Percentiles rank a stretch among this genome's conserved stretches.
Conservation (phyloP, 2,329 filamentous ascomycete genomes). For the Arthrobotrys megalospora region DNA sequence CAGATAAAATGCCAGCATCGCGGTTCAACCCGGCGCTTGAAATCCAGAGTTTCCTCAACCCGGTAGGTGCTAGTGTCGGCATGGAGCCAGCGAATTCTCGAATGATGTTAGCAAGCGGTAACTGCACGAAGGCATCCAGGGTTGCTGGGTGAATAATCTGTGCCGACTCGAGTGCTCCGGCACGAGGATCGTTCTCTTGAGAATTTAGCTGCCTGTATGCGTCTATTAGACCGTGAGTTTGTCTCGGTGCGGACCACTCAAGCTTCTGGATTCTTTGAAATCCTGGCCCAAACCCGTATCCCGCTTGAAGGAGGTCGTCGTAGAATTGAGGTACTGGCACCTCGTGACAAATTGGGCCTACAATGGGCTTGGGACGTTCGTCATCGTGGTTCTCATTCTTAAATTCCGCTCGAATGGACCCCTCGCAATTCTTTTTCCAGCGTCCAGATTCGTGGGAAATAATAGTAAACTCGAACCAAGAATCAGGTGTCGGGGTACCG, state of each 20-base stretch:
- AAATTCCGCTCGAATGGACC: conserved; percentile 22
- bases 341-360: neutral
- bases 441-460: conserved; percentile 9
- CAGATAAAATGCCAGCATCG: neutral
- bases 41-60: conserved; percentile 31
- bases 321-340: conserved; percentile 62
- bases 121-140: conserved; percentile 68
- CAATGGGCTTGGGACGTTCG: neutral
- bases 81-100: neutral
- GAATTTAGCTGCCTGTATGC: neutral
- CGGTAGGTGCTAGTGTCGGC: conserved; percentile 22
- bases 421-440: conserved; percentile 37
- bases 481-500: neutral
- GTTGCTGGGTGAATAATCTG: conserved; percentile 70
- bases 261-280: conserved; percentile 66
- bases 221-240: neutral
- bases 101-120: conserved; percentile 67
- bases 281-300: conserved; percentile 67
- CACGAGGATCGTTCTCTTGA: neutral
- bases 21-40: conserved; percentile 22
- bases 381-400: neutral
- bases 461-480: conserved; percentile 45
- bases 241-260: conserved; percentile 46
- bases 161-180: conserved; percentile 65
- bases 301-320: conserved; percentile 66